Base-by-base conservation (phyloP, 352 stramenopile genomes). In the Phytophthora capsici region DNA sequence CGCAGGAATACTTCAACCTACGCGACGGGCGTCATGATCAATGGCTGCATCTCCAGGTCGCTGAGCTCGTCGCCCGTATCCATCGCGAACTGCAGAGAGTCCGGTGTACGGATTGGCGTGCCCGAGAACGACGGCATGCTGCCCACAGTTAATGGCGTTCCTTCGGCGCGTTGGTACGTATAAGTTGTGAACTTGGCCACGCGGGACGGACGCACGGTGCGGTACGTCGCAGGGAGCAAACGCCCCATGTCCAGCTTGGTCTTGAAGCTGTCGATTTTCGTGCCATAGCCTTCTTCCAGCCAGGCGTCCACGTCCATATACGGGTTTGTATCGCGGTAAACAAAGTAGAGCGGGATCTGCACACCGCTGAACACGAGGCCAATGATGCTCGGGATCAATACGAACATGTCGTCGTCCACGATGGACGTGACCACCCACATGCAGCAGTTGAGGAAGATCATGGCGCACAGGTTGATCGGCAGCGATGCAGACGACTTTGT, bases 401-500 rank as follows among this genome's bases (percentile, higher is more conserved):
- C 60, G 28, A 90, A 70, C 23, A 64, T 38, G 41, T 92, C 73
- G 51, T 68, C 4, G 51, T 80, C 71, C 6, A 87, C 61, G 16
- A 78, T 57, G 17, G 70, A 80, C 25, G 80, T 84, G 43, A 73
- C 59, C 26, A 80, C 69, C 83, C 83, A 91, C 22, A 90, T 69
- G 13, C 45, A 65, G 59, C 84, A 87, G 60, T 87, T 90, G 53
- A 78, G 8, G n/a, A 67, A 63, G 26, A 76, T 79, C 32, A 80
- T 80, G 26, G 59, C 19, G 30, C 78, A 73, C 69, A 92, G 71
- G 22, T 69, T 63, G 49, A 90, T 81, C 9, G 75, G 77, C 45
- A 92, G 73, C 10, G 76, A 86, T n/a, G 61, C 61, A 26, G 77
- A 71, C n/a, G 73, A 79, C 58, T 85, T 86, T 62, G 67, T 80